phyloP scores from a whole-genome alignment of 2,329 filamentous ascomycete genomes.

The Colletotrichum sp. region DNA sequence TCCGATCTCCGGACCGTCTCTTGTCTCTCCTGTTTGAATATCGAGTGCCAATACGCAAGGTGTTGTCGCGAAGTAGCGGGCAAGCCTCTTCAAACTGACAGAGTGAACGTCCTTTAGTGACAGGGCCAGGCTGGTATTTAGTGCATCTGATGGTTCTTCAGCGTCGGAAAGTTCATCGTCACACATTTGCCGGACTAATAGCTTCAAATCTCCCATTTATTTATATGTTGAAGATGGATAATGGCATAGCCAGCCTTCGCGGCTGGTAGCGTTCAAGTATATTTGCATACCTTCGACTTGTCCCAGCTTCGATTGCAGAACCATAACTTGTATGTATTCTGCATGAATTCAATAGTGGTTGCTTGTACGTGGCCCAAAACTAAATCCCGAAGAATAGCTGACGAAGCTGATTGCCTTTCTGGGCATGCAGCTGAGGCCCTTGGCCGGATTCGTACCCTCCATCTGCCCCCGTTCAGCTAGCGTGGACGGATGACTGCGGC shows the following conservation, averaged over 20 bases:
- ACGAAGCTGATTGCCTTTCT: neutral
- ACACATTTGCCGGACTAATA: neutral
- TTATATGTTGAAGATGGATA: neutral
- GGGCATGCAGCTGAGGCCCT: neutral
- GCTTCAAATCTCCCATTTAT: neutral
- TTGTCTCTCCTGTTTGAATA: neutral
- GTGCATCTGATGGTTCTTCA: fast-evolving
- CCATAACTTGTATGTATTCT: too few relatives aligned
- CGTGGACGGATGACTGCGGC: neutral
- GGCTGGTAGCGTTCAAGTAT: fast-evolving
- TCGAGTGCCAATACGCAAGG: neutral
- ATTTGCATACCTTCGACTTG: neutral
- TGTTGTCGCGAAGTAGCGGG: neutral
- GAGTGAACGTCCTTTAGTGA: neutral
- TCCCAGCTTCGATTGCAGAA: fast-evolving
- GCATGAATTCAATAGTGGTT: fast-evolving
- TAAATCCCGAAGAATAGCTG: neutral
- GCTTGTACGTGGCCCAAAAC: fast-evolving
- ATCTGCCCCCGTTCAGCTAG: neutral
- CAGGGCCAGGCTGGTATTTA: fast-evolving
- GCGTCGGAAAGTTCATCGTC: fast-evolving
- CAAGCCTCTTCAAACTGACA: neutral
- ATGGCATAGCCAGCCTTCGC: neutral
- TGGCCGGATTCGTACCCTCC: neutral
- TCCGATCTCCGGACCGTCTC: neutral